Evolutionary conservation across 2,329 filamentous ascomycete genomes (phyloP), one percentile per base, ranked within the genome.

Genomic region (Xylariaceae sp.): DNA sequence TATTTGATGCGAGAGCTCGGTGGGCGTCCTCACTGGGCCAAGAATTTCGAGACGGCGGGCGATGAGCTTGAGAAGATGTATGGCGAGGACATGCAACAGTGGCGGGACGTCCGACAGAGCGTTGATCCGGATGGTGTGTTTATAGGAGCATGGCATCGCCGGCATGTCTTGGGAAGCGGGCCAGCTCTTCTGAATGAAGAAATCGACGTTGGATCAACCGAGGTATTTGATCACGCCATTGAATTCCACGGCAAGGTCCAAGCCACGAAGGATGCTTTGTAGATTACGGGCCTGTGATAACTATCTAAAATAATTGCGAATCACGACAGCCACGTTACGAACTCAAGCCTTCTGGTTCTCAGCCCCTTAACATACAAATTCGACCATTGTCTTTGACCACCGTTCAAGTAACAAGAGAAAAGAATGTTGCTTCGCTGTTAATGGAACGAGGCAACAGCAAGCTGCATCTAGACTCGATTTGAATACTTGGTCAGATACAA

Each of bases 1-100:
- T 93, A 87, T 78, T 76, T 96, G 42, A 96, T 96, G 91, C 85
- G 83, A 53, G 88, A 95, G 42, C 75, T 95, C 61, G 89, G 87
- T 47, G 91, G 87, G 9, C 82, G 82, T 42, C 91, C 91, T 16
- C 91, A 96, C 71, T 96, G 91, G 89, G 91, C 91, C 7, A 96
- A 96, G 79, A 96, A 96, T 69, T 96, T 95, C 69, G 75, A 77
- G 43, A 78, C 79, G 9, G 77, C 80, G 4, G 78, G 80, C 11
- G 63, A 74, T 0, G 83, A 89, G 31, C 78, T 96, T 41, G 78
- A 82, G 53, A 68, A 70, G 1, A 83, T 89, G 69, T 95, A 94
- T 66, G 86, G 86, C 39, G 69, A 77, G n/a, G 74, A 86, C 44
- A 75, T 95, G 53, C 71, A 77, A 16, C 72, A 81, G 43, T 96